Conservation (phyloP, 2,329 filamentous ascomycete species). For the Septoria petroselini region DNA sequence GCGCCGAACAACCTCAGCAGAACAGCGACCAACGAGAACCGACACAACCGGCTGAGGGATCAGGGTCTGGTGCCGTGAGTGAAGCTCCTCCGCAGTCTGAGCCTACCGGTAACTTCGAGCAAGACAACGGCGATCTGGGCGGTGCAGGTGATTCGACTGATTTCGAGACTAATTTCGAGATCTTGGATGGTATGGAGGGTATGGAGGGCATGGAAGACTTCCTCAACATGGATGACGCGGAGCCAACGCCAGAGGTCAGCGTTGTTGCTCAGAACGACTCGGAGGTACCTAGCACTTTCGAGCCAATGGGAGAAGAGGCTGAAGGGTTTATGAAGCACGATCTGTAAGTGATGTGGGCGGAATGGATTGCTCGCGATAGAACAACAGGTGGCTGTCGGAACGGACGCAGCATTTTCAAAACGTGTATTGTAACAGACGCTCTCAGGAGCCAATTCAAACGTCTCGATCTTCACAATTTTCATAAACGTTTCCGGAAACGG, state of each 20-base stretch:
- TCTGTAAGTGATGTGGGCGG: constrained; percentile 24
- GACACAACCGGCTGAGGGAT: constrained; percentile 5
- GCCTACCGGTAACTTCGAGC: constrained; percentile 7
- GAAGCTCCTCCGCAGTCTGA: constrained; percentile 8
- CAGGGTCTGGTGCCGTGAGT: constrained; percentile 1
- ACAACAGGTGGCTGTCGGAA: no score
- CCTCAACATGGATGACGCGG: constrained; percentile 12
- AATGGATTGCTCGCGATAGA: no score
- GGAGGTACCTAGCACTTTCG: constrained; percentile 11
- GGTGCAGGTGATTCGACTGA: constrained; percentile 5
- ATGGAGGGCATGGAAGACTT: constrained; percentile 15
- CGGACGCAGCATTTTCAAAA: no score
- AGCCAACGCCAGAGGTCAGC: constrained; percentile 8
- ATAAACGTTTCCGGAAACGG: no score
- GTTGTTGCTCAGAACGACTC: constrained; percentile 7
- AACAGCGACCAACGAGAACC: constrained; percentile 9
- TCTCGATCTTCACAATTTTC: not conserved
- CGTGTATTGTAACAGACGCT: constrained; percentile 10
- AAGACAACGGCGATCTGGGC: constrained; percentile 7
- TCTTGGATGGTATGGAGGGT: constrained; percentile 13
- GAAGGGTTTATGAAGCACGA: constrained; percentile 36
- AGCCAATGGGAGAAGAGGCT: constrained; percentile 27
- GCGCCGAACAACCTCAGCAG: constrained; percentile 9
- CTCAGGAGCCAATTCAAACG: not conserved
- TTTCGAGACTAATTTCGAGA: constrained; percentile 10